phyloP scores from a whole-genome alignment of 305 asterid species.

The Fraxinus baroniana region DNA sequence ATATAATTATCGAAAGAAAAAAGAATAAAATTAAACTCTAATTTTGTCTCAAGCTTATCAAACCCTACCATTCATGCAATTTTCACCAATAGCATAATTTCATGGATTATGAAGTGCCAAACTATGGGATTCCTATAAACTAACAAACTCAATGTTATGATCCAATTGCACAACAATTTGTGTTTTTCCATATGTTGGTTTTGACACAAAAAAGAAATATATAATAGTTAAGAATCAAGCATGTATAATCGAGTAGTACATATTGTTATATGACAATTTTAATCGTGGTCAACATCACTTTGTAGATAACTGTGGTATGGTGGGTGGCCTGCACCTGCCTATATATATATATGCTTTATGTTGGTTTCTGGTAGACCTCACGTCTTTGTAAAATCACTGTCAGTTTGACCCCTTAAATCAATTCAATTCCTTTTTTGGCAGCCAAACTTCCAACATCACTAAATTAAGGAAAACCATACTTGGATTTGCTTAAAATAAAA shows the following conservation, averaged over 20 bases:
- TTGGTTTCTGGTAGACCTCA: conserved; percentile 18
- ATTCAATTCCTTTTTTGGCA: neutral
- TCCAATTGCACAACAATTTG: neutral
- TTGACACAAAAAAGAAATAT: neutral
- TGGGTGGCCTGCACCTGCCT: conserved; percentile 23
- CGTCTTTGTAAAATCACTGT: neutral
- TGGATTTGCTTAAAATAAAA: neutral
- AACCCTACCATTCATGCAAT: neutral
- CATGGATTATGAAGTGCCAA: neutral
- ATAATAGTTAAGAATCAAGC: neutral
- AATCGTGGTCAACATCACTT: neutral
- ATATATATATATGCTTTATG: neutral
- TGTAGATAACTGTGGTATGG: neutral
- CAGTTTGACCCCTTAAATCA: neutral
- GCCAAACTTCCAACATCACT: neutral
- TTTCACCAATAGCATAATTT: neutral
- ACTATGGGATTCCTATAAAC: neutral
- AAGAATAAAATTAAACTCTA: neutral
- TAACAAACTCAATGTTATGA: neutral
- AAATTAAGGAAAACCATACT: neutral
- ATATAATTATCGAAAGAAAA: neutral
- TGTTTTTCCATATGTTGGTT: neutral
- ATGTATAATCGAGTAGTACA: neutral
- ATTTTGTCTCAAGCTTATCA: neutral
- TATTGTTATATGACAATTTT: neutral